Conservation (phyloP, 176 grass and related monocot genomes). For the Puccinellia tenuiflora region DNA sequence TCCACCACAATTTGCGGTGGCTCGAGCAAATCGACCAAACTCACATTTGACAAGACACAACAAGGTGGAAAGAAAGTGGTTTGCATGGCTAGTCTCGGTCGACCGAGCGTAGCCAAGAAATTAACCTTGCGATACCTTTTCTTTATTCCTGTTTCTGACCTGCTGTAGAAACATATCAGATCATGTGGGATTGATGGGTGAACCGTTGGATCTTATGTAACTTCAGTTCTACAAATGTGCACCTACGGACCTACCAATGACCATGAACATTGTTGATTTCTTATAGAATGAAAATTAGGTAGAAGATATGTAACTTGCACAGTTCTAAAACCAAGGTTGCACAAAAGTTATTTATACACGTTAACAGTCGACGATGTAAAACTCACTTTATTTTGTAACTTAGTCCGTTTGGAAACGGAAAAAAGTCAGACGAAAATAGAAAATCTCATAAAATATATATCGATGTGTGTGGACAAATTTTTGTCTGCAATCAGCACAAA, state of each 20-base stretch:
- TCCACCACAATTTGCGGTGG: not conserved
- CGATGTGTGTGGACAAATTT: not conserved
- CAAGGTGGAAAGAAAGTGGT: not conserved
- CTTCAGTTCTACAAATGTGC: not conserved
- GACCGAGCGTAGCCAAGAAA: not conserved
- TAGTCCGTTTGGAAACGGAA: not conserved
- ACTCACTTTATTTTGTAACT: not conserved
- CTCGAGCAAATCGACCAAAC: slow-evolving; percentile 7
- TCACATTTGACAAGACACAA: slow-evolving; percentile 26
- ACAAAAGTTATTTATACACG: not conserved
- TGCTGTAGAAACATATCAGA: too few relatives aligned
- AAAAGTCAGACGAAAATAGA: not conserved
- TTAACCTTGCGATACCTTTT: not conserved
- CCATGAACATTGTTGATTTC: not conserved
- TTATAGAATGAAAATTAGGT: not conserved
- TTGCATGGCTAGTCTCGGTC: not conserved
- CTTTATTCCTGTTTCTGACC: too few relatives aligned
- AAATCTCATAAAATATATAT: not conserved
- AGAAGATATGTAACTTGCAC: not conserved
- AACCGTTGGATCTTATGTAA: not conserved
- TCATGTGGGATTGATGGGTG: too few relatives aligned
- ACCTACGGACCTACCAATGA: not conserved
- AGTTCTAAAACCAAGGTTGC: not conserved
- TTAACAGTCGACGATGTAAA: not conserved
- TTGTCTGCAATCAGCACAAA: not conserved